Evolutionary conservation across 2,329 filamentous ascomycete species (phyloP).

Genomic region (Fusarium pseudoanthophilum): DNA sequence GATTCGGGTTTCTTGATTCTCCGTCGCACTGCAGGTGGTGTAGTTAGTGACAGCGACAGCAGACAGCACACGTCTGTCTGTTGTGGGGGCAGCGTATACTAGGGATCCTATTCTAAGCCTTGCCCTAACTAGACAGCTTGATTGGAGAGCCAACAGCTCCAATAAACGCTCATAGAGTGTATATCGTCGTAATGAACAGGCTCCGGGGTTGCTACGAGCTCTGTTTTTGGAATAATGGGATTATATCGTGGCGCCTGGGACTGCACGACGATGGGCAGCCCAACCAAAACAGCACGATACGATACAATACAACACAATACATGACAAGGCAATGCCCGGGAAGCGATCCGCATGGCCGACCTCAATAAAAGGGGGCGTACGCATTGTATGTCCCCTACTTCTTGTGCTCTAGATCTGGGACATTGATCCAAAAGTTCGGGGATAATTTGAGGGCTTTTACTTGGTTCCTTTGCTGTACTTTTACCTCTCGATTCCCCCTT

Average conservation of each 20-base stretch:
- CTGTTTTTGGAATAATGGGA: slow-evolving; percentile 7
- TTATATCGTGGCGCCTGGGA: slow-evolving; percentile 17
- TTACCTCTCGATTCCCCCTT: slow-evolving; percentile 33
- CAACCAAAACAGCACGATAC: neutral
- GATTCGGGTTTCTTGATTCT: slow-evolving; percentile 25
- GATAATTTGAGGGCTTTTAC: slow-evolving; percentile 32
- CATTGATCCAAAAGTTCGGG: slow-evolving; percentile 44
- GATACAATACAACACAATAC: neutral
- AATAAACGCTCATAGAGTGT: slow-evolving; percentile 9
- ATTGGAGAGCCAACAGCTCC: slow-evolving; percentile 11
- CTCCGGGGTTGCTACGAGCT: slow-evolving; percentile 8
- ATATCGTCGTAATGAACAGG: neutral
- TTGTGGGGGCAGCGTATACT: slow-evolving; percentile 30
- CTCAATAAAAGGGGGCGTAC: slow-evolving; percentile 13
- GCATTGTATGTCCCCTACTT: slow-evolving; percentile 2
- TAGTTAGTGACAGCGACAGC: slow-evolving; percentile 35
- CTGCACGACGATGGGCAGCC: slow-evolving; percentile 6
- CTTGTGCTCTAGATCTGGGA: slow-evolving; percentile 40
- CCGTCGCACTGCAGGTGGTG: slow-evolving; percentile 40
- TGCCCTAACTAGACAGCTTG: slow-evolving; percentile 3
- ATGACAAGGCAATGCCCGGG: neutral
- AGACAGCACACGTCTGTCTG: slow-evolving; percentile 11
- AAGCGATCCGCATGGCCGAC: neutral
- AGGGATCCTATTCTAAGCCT: slow-evolving; percentile 31
- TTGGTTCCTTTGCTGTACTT: slow-evolving; percentile 24